phyloP scores from a whole-genome alignment of 164 flowering plant species.

The Aristolochia contorta region DNA sequence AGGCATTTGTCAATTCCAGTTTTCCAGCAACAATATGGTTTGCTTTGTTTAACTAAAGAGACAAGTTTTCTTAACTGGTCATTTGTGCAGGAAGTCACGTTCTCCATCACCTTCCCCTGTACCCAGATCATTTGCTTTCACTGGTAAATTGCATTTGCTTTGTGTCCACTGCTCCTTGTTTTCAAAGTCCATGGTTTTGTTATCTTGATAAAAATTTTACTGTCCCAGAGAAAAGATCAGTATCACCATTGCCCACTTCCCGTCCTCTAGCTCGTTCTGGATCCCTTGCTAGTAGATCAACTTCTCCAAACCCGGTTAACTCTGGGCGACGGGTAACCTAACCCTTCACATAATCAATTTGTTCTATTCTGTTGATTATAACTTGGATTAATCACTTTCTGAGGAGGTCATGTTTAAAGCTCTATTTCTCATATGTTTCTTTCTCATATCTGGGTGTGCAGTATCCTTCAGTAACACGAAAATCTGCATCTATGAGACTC shows the following conservation, averaged over 20 bases:
- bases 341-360: neutral
- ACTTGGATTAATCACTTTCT: no score
- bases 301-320: slow-evolving; percentile 26
- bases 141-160: slow-evolving; percentile 21
- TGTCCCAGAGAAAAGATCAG: slow-evolving; percentile 44
- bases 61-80: neutral
- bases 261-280: slow-evolving; percentile 58
- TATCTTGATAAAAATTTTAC: neutral
- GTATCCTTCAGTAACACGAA: slow-evolving; percentile 54
- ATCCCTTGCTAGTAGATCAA: slow-evolving; percentile 40
- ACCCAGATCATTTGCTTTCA: slow-evolving; percentile 40
- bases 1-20: neutral
- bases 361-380: neutral
- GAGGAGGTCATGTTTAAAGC: neutral
- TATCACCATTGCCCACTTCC: slow-evolving; percentile 44
- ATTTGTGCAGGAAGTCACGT: slow-evolving; percentile 43
- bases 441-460: slow-evolving; percentile 12
- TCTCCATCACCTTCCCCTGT: slow-evolving; percentile 53
- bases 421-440: neutral
- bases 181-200: neutral
- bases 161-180: no score
- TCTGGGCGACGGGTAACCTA: slow-evolving; percentile 32
- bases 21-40: neutral
- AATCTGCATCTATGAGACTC: slow-evolving; percentile 62
- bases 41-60: neutral